phyloP scores from a whole-genome alignment of 495 filamentous ascomycete species.

The Glarea lozoyensis region DNA sequence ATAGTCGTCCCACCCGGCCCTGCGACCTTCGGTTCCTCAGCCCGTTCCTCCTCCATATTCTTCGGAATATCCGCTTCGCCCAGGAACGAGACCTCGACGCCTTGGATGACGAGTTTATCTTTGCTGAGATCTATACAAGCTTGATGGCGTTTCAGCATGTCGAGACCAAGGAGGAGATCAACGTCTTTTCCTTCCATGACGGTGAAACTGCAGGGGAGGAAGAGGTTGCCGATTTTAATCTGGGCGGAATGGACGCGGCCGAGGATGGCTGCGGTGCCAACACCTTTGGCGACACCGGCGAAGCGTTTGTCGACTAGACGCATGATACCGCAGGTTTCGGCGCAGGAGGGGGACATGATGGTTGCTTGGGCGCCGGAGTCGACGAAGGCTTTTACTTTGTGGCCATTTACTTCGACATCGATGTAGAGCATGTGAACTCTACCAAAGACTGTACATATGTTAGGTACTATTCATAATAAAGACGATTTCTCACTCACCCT shows the following conservation, averaged over 20 bases:
- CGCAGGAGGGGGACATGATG: slow-evolving; percentile 94
- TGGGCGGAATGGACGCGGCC: slow-evolving; percentile 90
- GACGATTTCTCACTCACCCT: slow-evolving; percentile 51
- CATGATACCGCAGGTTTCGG: slow-evolving; percentile 90
- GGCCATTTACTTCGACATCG: slow-evolving; percentile 87
- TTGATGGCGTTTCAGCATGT: slow-evolving; percentile 94
- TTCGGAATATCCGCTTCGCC: slow-evolving; percentile 91
- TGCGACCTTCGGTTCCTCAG: slow-evolving; percentile 75
- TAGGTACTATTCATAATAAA: background rate
- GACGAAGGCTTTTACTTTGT: slow-evolving; percentile 90
- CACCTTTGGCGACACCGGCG: slow-evolving; percentile 82
- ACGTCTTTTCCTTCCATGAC: slow-evolving; percentile 99
- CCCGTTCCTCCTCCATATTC: slow-evolving; percentile 57
- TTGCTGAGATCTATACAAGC: slow-evolving; percentile 80
- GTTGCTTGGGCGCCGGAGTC: slow-evolving; percentile 97
- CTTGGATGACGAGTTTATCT: slow-evolving; percentile 76
- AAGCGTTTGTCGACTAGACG: slow-evolving; percentile 90
- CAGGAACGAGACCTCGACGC: slow-evolving; percentile 78
- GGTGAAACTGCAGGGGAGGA: slow-evolving; percentile 92
- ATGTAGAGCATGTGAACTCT: slow-evolving; percentile 94
- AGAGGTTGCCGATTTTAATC: slow-evolving; percentile 83
- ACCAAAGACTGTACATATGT: slow-evolving; percentile 68
- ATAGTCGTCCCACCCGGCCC: slow-evolving; percentile 81
- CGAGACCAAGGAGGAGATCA: slow-evolving; percentile 86
- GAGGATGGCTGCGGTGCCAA: slow-evolving; percentile 88